Percentiles rank a stretch among this genome's conserved stretches.
Conservation (phyloP, 208 protist species). For the Blechomonas ayalai region DNA sequence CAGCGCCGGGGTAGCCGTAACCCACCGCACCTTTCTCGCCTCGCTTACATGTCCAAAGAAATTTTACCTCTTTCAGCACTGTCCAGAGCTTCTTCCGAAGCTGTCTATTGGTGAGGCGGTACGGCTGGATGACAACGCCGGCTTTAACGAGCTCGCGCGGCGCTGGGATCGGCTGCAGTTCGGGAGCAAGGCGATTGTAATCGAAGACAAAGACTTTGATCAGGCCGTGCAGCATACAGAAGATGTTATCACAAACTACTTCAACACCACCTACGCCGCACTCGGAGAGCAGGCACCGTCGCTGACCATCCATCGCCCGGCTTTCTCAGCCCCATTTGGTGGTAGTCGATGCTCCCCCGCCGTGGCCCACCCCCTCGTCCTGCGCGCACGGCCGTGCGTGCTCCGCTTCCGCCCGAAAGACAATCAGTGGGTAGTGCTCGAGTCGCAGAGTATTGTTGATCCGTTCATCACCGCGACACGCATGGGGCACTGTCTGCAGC, state of each 20-base stretch:
- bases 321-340: constrained; percentile 56
- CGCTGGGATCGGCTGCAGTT: constrained; percentile 86
- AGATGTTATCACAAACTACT: constrained; percentile 67
- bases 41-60: constrained; percentile 80
- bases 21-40: constrained; percentile 53
- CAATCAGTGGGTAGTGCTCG: constrained; percentile 87
- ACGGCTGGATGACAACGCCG: constrained; percentile 75
- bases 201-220: constrained; percentile 55
- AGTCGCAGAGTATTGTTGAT: constrained; percentile 63
- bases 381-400: constrained; percentile 58
- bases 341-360: not conserved
- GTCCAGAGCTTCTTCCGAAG: constrained; percentile 43
- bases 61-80: constrained; percentile 69
- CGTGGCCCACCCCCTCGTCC: constrained; percentile 6
- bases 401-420: constrained; percentile 81
- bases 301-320: constrained; percentile 77
- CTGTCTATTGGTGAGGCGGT: constrained; percentile 70
- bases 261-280: constrained; percentile 57
- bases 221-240: constrained; percentile 67
- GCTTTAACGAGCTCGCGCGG: constrained; percentile 82
- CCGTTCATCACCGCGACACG: constrained; percentile 49
- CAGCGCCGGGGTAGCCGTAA: constrained; percentile 27
- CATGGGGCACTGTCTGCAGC: constrained; percentile 47
- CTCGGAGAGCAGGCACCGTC: constrained; percentile 76
- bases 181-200: constrained; percentile 68